These are phyloP conservation scores for Linaria vulgaris DNA, from an alignment of 257 asterid species.

Conservation along the genomic window DNA sequence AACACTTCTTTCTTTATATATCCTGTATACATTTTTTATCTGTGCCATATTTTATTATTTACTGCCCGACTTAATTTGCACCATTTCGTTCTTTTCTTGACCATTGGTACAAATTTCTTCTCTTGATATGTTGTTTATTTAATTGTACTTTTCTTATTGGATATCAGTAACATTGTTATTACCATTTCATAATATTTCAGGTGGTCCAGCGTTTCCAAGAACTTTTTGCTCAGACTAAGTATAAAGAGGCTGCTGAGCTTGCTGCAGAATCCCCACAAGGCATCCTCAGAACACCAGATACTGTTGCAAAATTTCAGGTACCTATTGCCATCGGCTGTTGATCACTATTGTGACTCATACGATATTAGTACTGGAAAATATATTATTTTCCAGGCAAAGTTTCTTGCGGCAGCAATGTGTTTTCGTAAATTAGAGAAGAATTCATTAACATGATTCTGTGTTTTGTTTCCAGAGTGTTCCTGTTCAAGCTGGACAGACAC, in stretches of 20 bases:
- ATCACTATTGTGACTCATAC: neutral
- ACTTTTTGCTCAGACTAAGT: constrained; percentile 73
- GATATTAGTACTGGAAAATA: neutral
- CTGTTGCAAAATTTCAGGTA: constrained; percentile 96
- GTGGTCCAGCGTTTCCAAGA: constrained; percentile 95
- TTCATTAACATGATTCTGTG: neutral
- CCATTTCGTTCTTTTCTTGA: neutral
- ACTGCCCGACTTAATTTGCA: neutral
- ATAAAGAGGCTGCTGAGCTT: constrained; percentile 79
- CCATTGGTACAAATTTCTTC: neutral
- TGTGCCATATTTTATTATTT: neutral
- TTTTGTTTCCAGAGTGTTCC: constrained; percentile 79
- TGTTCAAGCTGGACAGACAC: constrained; percentile 96
- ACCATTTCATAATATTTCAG: constrained; percentile 38
- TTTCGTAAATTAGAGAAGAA: neutral
- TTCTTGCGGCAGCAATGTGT: neutral
- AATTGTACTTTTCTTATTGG: neutral
- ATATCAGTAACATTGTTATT: constrained; percentile 1
- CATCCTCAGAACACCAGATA: constrained; percentile 68
- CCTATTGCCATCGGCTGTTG: constrained; percentile 12
- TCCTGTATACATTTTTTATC: constrained; percentile 10
- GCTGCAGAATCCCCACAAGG: constrained; percentile 84
- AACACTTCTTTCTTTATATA: neutral
- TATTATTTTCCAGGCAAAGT: constrained; percentile 1
- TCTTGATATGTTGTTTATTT: neutral